Conservation (phyloP, 805 yeast genomes). For the Torulaspora franciscae region DNA sequence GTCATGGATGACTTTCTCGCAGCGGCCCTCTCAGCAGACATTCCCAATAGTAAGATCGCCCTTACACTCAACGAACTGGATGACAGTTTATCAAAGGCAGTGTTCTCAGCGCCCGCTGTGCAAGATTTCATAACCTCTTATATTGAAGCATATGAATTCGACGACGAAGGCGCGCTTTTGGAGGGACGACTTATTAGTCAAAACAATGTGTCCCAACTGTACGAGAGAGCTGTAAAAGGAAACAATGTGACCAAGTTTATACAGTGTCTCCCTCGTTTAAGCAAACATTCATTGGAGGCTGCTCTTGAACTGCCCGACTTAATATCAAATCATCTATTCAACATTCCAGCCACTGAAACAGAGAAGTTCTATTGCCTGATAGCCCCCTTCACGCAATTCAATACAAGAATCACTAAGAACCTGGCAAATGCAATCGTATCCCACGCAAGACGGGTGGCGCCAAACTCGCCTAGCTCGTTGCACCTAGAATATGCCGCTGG, state of each 20-base stretch:
- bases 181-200: constrained; percentile 33
- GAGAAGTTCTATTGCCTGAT: constrained; percentile 12
- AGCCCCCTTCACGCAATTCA: constrained; percentile 9
- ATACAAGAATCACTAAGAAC: constrained; percentile 12
- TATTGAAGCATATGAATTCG: constrained; percentile 27
- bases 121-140: constrained; percentile 21
- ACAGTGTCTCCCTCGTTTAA: constrained; percentile 17
- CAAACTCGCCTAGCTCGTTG: neutral
- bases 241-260: constrained; percentile 22
- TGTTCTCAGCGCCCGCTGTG: constrained; percentile 15
- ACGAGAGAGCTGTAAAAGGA: constrained; percentile 24
- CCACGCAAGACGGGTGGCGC: constrained; percentile 7
- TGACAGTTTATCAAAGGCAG: neutral
- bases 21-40: constrained; percentile 17
- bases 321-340: constrained; percentile 14
- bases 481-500: constrained; percentile 11
- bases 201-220: constrained; percentile 36
- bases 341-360: constrained; percentile 10
- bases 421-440: constrained; percentile 14
- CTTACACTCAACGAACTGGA: constrained; percentile 29
- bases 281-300: neutral
- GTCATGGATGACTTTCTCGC: constrained; percentile 23
- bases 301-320: constrained; percentile 20
- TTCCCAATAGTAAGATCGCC: constrained; percentile 27
- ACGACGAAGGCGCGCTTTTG: constrained; percentile 29